Conservation (phyloP, 2,329 filamentous ascomycete species). For the Cercospora sp. region DNA sequence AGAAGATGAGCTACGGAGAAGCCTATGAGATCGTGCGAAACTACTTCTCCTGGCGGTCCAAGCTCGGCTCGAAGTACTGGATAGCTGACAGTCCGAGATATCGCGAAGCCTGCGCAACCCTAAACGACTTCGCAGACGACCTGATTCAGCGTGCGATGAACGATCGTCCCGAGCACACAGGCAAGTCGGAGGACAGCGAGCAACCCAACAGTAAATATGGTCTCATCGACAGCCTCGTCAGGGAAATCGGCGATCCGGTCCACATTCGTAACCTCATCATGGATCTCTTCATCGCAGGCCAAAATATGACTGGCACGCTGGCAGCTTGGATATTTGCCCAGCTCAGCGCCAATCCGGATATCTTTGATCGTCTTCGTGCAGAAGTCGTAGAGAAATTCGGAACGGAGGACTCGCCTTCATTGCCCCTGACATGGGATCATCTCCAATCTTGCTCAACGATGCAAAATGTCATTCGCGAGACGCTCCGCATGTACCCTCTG, state of each 20-base stretch:
- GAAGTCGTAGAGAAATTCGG: constrained; percentile 30
- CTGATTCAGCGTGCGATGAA: constrained; percentile 23
- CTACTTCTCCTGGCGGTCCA: constrained; percentile 28
- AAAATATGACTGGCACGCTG: constrained; percentile 58
- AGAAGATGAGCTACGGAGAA: constrained; percentile 22
- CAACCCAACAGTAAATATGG: constrained; percentile 34
- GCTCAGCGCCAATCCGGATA: constrained; percentile 31
- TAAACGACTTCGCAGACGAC: constrained; percentile 26
- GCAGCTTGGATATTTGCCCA: constrained; percentile 43
- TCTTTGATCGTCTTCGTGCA: constrained; percentile 31
- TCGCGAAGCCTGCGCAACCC: constrained; percentile 39
- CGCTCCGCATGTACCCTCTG: constrained; percentile 48
- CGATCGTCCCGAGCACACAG: not conserved
- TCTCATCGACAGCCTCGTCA: constrained; percentile 47
- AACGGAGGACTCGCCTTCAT: constrained; percentile 37
- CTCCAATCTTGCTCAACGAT: constrained; percentile 45
- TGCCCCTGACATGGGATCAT: constrained; percentile 25
- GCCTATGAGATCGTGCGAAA: constrained; percentile 29
- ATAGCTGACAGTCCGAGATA: constrained; percentile 45
- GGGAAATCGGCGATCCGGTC: constrained; percentile 44
- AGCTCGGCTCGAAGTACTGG: constrained; percentile 42
- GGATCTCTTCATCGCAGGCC: constrained; percentile 53
- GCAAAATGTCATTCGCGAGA: constrained; percentile 41
- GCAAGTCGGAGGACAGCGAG: not conserved
- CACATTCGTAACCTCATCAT: constrained; percentile 45